Percentiles rank a stretch among this genome's conserved stretches.
phyloP scores from a whole-genome alignment of 257 asterid species.

The Nicotiana obtusifolia region DNA sequence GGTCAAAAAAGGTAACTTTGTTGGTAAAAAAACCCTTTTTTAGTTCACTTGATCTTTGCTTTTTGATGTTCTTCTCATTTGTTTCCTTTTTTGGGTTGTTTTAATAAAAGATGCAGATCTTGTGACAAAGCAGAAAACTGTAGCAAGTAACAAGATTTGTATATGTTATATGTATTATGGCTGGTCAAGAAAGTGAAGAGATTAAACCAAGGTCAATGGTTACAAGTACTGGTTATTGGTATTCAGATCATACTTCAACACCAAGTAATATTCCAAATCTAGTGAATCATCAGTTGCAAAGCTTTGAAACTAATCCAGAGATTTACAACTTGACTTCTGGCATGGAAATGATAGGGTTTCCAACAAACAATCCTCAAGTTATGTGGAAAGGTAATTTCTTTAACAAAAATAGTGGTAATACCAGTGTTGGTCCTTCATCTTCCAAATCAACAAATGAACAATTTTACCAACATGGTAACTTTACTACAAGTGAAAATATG shows the following conservation, averaged over 20 bases:
- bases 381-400: constrained; percentile 45
- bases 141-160: no score
- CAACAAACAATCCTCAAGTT: constrained; percentile 28
- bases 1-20: constrained; percentile 15
- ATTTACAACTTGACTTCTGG: constrained; percentile 51
- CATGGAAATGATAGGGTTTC: constrained; percentile 72
- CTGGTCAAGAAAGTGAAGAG: constrained; percentile 31
- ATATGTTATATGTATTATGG: constrained; percentile 26
- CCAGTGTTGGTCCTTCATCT: constrained; percentile 23
- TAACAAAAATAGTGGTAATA: constrained; percentile 20
- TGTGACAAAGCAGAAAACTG: background rate
- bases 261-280: constrained; percentile 17
- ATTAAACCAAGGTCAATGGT: constrained; percentile 26
- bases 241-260: constrained; percentile 18
- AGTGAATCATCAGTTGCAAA: constrained; percentile 19
- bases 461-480: constrained; percentile 27
- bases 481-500: constrained; percentile 10
- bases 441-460: constrained; percentile 30
- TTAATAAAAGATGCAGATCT: background rate
- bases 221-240: constrained; percentile 40
- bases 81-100: constrained; percentile 5
- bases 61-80: constrained; percentile 16
- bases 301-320: constrained; percentile 36
- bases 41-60: constrained; percentile 14
- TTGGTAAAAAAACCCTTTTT: constrained; percentile 7